Evolutionary conservation across 2,329 filamentous ascomycete species (phyloP), one percentile per base, ranked within the genome.

Genomic region (Pyricularia sp.): DNA sequence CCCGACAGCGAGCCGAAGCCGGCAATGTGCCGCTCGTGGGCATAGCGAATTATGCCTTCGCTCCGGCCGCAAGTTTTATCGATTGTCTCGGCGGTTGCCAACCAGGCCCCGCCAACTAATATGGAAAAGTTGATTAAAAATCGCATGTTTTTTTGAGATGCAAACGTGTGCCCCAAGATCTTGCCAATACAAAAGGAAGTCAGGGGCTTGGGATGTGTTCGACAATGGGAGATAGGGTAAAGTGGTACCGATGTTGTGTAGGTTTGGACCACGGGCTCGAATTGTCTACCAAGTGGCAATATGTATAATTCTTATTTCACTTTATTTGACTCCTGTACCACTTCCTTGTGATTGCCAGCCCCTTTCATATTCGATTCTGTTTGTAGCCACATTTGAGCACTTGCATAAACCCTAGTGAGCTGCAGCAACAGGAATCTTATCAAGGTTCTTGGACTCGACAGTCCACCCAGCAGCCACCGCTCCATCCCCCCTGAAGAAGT

Each of bases 1-100:
- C 82, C 81, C 0, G 84, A 78, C 3, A 92, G 77, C 69, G 81
- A 84, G 5, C 90, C 90, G 59, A 63, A 63, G 26, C 59, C 59
- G 59, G 59, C 59, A 2, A 63, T 63, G 23, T 63, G 23, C 12
- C 59, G 59, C 2, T 63, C 59, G 25, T 63, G 59, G 4, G n/a
- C 14, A 23, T 63, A 63, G 25, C 20, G 59, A 14, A 63, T 28
- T 17, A 63, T 28, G 2, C 59, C 59, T 30, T 63, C 59, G 59
- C 59, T 63, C 25, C 59, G 59, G 23, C 59, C 59, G 7, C 59
- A 63, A 12, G 59, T 17, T 17, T 28, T 63, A 6, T 63, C 59
- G 26, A 63, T 17, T 28, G 59, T 63, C 25, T 63, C 25, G 59
- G 59, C 59, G 26, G 25, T 26, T 3, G 59, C 59, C 25, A 63